Base-by-base conservation (phyloP, 768 basidiomycete species). In the Mycena haematopus region DNA sequence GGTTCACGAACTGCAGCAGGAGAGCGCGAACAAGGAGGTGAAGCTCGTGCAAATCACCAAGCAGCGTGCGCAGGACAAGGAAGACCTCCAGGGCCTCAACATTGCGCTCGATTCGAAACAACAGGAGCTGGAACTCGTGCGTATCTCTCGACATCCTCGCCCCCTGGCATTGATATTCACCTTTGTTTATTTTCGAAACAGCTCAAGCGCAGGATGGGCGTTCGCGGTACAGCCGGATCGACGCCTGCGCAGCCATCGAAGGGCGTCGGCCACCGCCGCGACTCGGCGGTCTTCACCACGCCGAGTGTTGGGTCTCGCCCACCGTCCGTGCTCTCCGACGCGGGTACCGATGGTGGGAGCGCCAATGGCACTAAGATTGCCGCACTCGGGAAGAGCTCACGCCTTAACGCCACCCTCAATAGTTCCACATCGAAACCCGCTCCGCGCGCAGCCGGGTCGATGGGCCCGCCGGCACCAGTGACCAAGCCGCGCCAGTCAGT, bases 91-190 rank as follows among this genome's bases (percentile, higher is more conserved):
- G 51, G 90, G 92, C n/a, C 76, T 96, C 68, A 95, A 96, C 69
- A 94, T 96, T 36, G 95, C 95, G 0, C 76, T 97, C 56, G 93
- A 96, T 74, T 89, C 93, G 25, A 97, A 97, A 76, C 95, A 97
- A 70, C 94, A 96, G 73, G 95, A 96, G 73, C 78, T 97, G 40
- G 94, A 96, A 72, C 72, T 96, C 74, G 95, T 97, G 62, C 56
- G 86, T 81, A 58, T 69, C 42, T 15, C 40, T 31, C 53, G 65
- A 45, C 54, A 29, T 29, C 11, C 6, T 1, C 63, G 19, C n/a
- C n/a, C n/a, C n/a, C n/a, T n/a, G n/a, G n/a, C n/a, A n/a, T n/a
- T n/a, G n/a, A n/a, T n/a, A n/a, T 29, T 40, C 21, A 6, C 25
- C 36, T 7, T 29, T 10, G 8, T 49, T 49, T 24, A 8, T 69